Evolutionary conservation across 2,329 filamentous ascomycete genomes (phyloP).

Genomic region (Stylonectria norvegica): DNA sequence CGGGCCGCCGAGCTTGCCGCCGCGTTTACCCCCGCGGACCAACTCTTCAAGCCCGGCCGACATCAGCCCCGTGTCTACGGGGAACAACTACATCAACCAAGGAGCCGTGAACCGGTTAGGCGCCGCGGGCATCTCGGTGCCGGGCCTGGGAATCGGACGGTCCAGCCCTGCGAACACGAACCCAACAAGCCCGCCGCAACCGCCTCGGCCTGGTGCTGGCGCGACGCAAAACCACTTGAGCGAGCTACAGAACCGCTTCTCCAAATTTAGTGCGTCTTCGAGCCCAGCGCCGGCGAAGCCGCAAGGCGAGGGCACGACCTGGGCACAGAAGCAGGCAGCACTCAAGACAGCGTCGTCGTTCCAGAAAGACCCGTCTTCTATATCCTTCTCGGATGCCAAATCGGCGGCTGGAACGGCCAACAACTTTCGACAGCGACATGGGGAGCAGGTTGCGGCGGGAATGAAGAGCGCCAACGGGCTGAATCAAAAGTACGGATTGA

Average conservation of each 20-base stretch:
- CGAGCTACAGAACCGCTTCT: constrained; percentile 67
- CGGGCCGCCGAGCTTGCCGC: constrained; percentile 61
- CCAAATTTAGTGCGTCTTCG: constrained; percentile 43
- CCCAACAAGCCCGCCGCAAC: constrained; percentile 27
- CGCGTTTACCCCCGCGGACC: constrained; percentile 57
- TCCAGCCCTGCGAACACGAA: constrained; percentile 27
- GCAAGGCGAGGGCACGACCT: constrained; percentile 53
- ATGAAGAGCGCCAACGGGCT: constrained; percentile 53
- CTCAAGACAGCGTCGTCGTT: constrained; percentile 58
- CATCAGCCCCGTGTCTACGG: constrained; percentile 20
- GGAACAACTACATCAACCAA: constrained; percentile 41
- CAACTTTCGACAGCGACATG: constrained; percentile 68
- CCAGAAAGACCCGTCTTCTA: constrained; percentile 58
- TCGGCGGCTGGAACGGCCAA: constrained; percentile 59
- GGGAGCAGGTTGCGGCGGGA: constrained; percentile 63
- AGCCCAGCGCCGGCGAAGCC: constrained; percentile 11
- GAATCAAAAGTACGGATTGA: constrained; percentile 60
- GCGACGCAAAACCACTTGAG: constrained; percentile 47
- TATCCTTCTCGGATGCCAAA: constrained; percentile 57
- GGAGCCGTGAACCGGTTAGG: constrained; percentile 64
- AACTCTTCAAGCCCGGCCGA: constrained; percentile 28
- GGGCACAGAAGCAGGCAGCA: constrained; percentile 62
- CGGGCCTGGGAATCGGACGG: constrained; percentile 68
- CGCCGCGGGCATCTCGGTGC: constrained; percentile 73
- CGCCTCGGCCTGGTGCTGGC: constrained; percentile 22